Base-by-base conservation (phyloP, 176 grass and related monocot species). In the Thalia dealbata region DNA sequence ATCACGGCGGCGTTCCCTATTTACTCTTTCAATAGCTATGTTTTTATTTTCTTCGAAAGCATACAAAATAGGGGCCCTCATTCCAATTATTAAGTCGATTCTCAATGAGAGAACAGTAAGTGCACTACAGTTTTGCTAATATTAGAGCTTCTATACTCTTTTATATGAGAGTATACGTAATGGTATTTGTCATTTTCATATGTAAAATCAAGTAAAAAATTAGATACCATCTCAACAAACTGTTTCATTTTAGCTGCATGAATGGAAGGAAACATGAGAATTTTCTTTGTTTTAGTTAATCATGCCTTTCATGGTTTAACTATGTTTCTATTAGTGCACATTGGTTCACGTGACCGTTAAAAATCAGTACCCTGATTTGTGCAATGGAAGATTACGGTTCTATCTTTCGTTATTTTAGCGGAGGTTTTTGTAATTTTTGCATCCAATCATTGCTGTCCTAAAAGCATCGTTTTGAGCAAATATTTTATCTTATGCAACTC, bases 21-120 rank as follows among this genome's bases (percentile, higher is more conserved):
- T 88, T 79, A 99, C 88, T 70, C 79, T 95, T 8, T 72, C 90
- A 30, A 93, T 88, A 67, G 82, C 95, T 69, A 99, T 99, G 95
- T 91, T 93, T 79, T 85, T 99, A 77, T 95, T 99, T 85, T 84
- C 90, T 51, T 91, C 95, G 81, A 91, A 76, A 83, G 88, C 90
- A 83, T 95, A 88, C 75, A 88, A 87, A 83, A 83, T 95, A 18
- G 48, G 51, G 3, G 84, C 95, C 78, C 87, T 99, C 70, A 79
- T 99, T 86, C 85, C 95, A 51, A 88, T 99, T 52, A 78, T 85
- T 79, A 93, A 91, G 76, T 89, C 84, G 77, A 86, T 84, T 55
- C 78, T 99, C 56, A 85, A 85, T 71, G 88, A 87, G 51, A 80
- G 79, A 78, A 73, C 68, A 26, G 95, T 95, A 95, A 86, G 87